Evolutionary conservation across 352 stramenopile species (phyloP).

Genomic region (Phytophthora lateralis): DNA sequence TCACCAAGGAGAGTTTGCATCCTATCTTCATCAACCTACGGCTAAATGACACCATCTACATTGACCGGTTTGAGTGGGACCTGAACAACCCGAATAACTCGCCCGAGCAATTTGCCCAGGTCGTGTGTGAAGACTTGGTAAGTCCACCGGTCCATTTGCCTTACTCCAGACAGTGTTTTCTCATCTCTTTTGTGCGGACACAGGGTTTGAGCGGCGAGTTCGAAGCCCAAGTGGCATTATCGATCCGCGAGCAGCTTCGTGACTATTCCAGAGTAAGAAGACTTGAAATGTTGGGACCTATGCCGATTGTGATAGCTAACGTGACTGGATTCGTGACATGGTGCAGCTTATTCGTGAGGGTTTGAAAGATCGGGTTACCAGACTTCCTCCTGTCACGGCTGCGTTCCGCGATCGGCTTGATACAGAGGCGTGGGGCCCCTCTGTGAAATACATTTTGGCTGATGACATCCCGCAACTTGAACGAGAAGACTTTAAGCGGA

Average conservation of each 20-base stretch:
- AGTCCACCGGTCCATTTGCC: neutral
- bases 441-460: constrained; percentile 76
- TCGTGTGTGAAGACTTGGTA: constrained; percentile 77
- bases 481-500: constrained; percentile 82
- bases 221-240: constrained; percentile 75
- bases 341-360: constrained; percentile 74
- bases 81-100: constrained; percentile 69
- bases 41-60: constrained; percentile 81
- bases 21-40: constrained; percentile 85
- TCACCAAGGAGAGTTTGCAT: constrained; percentile 64
- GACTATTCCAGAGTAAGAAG: constrained; percentile 68
- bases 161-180: neutral
- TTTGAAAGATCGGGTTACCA: constrained; percentile 61
- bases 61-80: constrained; percentile 87
- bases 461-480: constrained; percentile 79
- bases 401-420: constrained; percentile 72
- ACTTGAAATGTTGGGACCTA: neutral
- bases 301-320: constrained; percentile 6
- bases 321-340: neutral
- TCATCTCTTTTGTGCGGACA: neutral
- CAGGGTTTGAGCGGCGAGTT: constrained; percentile 82
- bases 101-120: constrained; percentile 67
- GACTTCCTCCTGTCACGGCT: constrained; percentile 57
- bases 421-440: constrained; percentile 62
- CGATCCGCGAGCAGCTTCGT: constrained; percentile 79